Evolutionary conservation across 1,284 basidiomycete species (phyloP).

Genomic region (Pholiota adiposa): DNA sequence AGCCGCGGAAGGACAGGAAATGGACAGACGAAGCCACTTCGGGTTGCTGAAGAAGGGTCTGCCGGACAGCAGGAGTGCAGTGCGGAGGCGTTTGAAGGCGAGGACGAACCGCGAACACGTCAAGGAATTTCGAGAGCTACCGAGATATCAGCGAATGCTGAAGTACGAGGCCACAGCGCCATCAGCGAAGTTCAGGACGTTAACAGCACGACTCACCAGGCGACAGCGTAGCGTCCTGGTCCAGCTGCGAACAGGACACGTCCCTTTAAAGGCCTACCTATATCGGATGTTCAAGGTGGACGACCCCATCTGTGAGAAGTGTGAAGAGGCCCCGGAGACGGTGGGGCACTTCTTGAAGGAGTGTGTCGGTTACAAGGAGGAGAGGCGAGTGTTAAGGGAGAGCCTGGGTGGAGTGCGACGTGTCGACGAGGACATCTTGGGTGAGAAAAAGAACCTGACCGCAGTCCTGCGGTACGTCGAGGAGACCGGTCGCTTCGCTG

Average conservation of each 20-base stretch:
- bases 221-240: constrained; percentile 3
- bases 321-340: too few relatives aligned
- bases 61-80: neutral
- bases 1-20: neutral
- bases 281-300: constrained; percentile 4
- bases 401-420: too few relatives aligned
- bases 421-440: too few relatives aligned
- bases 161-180: neutral
- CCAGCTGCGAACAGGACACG: constrained; percentile 13
- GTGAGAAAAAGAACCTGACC: too few relatives aligned
- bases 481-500: too few relatives aligned
- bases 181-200: neutral
- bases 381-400: too few relatives aligned
- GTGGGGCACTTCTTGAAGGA: too few relatives aligned
- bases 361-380: too few relatives aligned
- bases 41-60: too few relatives aligned
- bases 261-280: constrained; percentile 13
- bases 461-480: too few relatives aligned
- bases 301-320: constrained; percentile 4
- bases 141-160: neutral
- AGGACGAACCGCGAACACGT: neutral
- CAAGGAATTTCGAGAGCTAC: neutral
- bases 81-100: neutral
- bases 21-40: neutral
- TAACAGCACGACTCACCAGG: neutral